Conservation (phyloP, 1,139 yeast species). For the Sugiyamaella japonica region DNA sequence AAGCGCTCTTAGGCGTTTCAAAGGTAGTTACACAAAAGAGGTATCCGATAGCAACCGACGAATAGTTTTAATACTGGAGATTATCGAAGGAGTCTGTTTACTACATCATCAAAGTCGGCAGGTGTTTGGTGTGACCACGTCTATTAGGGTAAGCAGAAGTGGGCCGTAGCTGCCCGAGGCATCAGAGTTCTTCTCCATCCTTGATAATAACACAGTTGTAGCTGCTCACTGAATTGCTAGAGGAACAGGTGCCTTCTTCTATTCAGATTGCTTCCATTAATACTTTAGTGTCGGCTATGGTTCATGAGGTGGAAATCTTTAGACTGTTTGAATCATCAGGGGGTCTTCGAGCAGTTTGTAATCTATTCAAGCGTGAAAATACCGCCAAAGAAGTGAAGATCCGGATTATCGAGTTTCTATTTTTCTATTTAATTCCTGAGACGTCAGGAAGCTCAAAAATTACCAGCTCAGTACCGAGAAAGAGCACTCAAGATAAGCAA, state of each 20-base stretch:
- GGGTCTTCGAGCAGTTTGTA: slow-evolving; percentile 60
- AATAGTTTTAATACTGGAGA: slow-evolving; percentile 41
- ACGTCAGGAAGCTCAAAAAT: slow-evolving; percentile 32
- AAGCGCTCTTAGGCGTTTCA: slow-evolving; percentile 29
- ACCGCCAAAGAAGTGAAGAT: slow-evolving; percentile 47
- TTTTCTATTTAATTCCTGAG: slow-evolving; percentile 74
- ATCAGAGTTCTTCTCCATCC: too few species aligned
- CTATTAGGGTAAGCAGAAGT: slow-evolving; percentile 36
- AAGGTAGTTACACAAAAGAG: not conserved
- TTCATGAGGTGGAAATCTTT: slow-evolving; percentile 57
- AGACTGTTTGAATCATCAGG: slow-evolving; percentile 58
- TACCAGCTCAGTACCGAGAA: slow-evolving; percentile 31
- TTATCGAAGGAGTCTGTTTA: slow-evolving; percentile 62
- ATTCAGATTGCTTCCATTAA: slow-evolving; percentile 53
- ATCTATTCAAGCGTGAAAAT: slow-evolving; percentile 42
- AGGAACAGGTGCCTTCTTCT: slow-evolving; percentile 25
- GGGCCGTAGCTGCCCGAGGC: not conserved
- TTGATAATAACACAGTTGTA: slow-evolving; percentile 12
- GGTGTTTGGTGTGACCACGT: slow-evolving; percentile 43
- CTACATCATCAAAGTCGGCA: slow-evolving; percentile 59
- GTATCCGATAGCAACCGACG: slow-evolving; percentile 16
- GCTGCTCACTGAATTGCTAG: slow-evolving; percentile 28
- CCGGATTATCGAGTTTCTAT: slow-evolving; percentile 67
- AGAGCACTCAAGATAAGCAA: slow-evolving; percentile 55
- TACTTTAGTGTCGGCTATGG: slow-evolving; percentile 59